phyloP scores from a whole-genome alignment of 495 filamentous ascomycete species.

The Cercophora samala region DNA sequence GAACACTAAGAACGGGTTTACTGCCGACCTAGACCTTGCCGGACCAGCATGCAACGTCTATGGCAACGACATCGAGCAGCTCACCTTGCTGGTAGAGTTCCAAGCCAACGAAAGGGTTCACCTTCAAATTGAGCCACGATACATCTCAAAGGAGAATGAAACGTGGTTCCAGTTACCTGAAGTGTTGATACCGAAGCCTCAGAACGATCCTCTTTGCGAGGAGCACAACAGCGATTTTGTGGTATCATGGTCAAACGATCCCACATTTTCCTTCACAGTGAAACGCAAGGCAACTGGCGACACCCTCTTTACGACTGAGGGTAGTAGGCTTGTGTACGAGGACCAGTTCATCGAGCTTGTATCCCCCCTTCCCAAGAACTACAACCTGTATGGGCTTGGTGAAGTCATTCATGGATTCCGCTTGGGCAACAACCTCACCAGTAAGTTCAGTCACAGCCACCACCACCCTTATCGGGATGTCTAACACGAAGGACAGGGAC shows the following conservation, averaged over 20 bases:
- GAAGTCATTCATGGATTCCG: slow-evolving; percentile 73
- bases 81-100: slow-evolving; percentile 68
- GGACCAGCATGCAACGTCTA: slow-evolving; percentile 69
- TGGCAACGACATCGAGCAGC: slow-evolving; percentile 61
- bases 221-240: slow-evolving; percentile 45
- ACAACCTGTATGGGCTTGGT: slow-evolving; percentile 79
- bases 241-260: slow-evolving; percentile 60
- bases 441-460: slow-evolving; percentile 42
- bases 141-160: slow-evolving; percentile 59
- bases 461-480: neutral
- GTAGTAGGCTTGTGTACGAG: slow-evolving; percentile 67
- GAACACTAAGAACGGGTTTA: slow-evolving; percentile 46
- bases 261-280: slow-evolving; percentile 73
- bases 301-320: slow-evolving; percentile 72
- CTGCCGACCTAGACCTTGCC: slow-evolving; percentile 63
- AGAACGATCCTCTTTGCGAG: slow-evolving; percentile 37
- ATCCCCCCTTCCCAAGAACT: slow-evolving; percentile 65
- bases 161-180: slow-evolving; percentile 68
- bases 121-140: slow-evolving; percentile 70
- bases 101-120: slow-evolving; percentile 70
- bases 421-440: slow-evolving; percentile 68
- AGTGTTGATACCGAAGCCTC: slow-evolving; percentile 58
- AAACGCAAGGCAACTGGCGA: slow-evolving; percentile 59
- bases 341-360: slow-evolving; percentile 76
- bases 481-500: slow-evolving; percentile 44